Base-by-base conservation (phyloP, 345 rosid species). In the Salix viminalis region DNA sequence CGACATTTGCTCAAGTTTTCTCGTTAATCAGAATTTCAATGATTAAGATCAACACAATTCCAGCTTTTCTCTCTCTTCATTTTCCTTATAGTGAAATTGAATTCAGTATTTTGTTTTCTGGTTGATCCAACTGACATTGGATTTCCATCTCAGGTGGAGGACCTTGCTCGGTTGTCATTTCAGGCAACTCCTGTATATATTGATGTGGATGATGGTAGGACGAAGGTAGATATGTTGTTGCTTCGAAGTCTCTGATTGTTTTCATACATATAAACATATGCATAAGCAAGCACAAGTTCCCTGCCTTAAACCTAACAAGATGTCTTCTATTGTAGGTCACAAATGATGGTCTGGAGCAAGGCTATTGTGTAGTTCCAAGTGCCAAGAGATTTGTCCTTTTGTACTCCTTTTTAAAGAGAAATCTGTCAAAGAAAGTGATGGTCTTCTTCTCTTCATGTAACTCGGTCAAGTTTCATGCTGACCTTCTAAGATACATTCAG, bases 391-490 rank as follows among this genome's bases (percentile, higher is more conserved):
- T 96, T 84, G 9, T 92, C 61, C 95, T 96, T 79, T 84, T 96
- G 12, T 91, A 92, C 79, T 91, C 99, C 21, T 96, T 96, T 81
- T 76, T 96, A 88, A 96, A 90, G 88, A 91, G 97, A 88, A 92
- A 92, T 70, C 84, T 82, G 65, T 90, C 89, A 28, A 96, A 96
- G 88, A 96, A 96, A 85, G 91, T 94, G 79, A 92, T 96, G 98
- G 98, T 96, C 71, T 96, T 96, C 86, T 94, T 96, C 85, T 96
- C 99, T 5, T 94, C 99, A n/a, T 94, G 99, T 85, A 90, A 92
- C 81, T 96, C 99, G 0, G 98, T 93, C 79, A 91, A 89, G 71
- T 96, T 86, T 73, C 98, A 96, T 80, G 83, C 94, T 3, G 98
- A 92, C 21, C 95, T 96, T 81, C 91, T 96, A 70, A 88, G 88